These are phyloP conservation scores for Irpex sp. DNA, from an alignment of 1,284 basidiomycete species.

Conservation along the genomic window DNA sequence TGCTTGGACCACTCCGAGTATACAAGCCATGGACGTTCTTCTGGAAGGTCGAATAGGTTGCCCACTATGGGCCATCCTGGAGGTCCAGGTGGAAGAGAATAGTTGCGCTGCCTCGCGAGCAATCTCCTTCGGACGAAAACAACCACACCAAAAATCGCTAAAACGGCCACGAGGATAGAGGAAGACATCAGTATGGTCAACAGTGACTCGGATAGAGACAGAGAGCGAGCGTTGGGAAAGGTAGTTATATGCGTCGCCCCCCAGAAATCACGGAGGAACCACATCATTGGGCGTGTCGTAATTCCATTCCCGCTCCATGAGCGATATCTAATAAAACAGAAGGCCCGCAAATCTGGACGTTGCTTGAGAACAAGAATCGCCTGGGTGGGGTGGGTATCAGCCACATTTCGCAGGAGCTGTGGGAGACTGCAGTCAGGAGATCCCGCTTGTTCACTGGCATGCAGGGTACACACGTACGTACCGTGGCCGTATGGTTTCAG, in stretches of 20 bases:
- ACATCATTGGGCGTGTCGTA: too few species aligned
- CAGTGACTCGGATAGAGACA: not conserved
- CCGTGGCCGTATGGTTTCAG: too few species aligned
- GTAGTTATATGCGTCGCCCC: too few species aligned
- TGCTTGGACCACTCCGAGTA: slow-evolving; percentile 6
- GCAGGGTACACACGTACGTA: not conserved
- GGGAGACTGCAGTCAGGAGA: not conserved
- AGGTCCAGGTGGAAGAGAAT: slow-evolving; percentile 4
- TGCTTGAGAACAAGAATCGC: not conserved
- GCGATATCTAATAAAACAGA: not conserved
- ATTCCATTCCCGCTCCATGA: not conserved
- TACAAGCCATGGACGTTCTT: slow-evolving; percentile 7
- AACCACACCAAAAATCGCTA: not conserved
- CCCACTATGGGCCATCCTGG: slow-evolving; percentile 4
- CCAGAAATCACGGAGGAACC: too few species aligned
- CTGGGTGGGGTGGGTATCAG: not conserved
- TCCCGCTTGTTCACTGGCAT: not conserved
- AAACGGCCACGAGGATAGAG: not conserved
- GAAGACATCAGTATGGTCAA: not conserved
- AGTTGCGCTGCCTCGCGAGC: not conserved
- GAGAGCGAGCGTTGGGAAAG: not conserved
- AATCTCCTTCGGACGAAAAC: not conserved
- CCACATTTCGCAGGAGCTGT: not conserved
- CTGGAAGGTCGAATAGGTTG: slow-evolving; percentile 2
- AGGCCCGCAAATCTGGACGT: not conserved